These are phyloP conservation scores for Cladophialophora carrionii DNA, from an alignment of 2,329 filamentous ascomycete species.

Conservation along the genomic window DNA sequence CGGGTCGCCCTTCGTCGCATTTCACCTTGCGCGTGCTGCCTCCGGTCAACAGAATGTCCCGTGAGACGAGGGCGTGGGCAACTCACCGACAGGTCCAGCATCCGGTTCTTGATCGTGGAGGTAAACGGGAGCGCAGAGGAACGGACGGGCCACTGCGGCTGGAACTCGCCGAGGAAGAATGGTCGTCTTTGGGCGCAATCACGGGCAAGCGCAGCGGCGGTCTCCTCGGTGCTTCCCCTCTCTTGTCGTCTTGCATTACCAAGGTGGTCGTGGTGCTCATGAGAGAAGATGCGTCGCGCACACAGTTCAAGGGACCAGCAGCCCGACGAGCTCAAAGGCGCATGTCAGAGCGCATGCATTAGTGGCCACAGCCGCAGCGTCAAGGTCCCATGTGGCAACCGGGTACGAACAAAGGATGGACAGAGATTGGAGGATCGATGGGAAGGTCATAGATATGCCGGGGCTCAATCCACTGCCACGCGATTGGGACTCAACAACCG, in stretches of 20 bases:
- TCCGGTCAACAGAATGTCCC: background rate
- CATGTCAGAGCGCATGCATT: slow-evolving; percentile 29
- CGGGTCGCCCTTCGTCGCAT: slow-evolving; percentile 60
- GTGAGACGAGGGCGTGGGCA: background rate
- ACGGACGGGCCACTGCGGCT: slow-evolving; percentile 43
- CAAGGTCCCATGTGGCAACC: slow-evolving; percentile 5
- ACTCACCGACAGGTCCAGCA: slow-evolving; percentile 48
- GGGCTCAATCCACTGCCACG: background rate
- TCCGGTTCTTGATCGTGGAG: slow-evolving; percentile 58
- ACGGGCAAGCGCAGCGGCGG: slow-evolving; percentile 47
- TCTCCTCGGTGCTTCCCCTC: slow-evolving; percentile 45
- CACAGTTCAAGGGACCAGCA: background rate
- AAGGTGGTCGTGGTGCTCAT: slow-evolving; percentile 44
- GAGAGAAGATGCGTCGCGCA: slow-evolving; percentile 30
- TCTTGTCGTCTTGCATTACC: slow-evolving; percentile 45
- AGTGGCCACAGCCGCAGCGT: slow-evolving; percentile 7
- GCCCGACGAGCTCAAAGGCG: slow-evolving; percentile 28
- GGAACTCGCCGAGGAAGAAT: slow-evolving; percentile 41
- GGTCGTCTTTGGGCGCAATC: slow-evolving; percentile 52
- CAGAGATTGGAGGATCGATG: slow-evolving; percentile 1
- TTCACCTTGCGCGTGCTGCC: slow-evolving; percentile 49
- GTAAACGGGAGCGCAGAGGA: slow-evolving; percentile 52
- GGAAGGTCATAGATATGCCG: background rate
- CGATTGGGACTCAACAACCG: background rate
- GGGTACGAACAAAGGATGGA: background rate